Evolutionary conservation across 1,139 yeast genomes (phyloP).

Genomic region (Magnusiomyces paraingens): DNA sequence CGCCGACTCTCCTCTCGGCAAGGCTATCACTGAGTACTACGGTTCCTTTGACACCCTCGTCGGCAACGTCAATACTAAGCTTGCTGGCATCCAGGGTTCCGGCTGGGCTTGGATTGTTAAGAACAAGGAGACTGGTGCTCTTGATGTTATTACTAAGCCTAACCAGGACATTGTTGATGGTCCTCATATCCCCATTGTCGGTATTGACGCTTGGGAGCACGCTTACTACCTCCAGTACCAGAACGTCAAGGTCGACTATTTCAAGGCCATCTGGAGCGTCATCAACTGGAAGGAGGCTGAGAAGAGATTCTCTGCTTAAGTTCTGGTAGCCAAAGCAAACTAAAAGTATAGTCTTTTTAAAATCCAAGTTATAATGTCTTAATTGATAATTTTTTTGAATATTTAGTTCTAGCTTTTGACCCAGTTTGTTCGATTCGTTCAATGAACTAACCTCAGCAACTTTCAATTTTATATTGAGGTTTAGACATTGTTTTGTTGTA

Average conservation of each 20-base stretch:
- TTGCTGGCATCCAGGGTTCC: conserved; percentile 94
- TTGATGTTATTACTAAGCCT: conserved; percentile 79
- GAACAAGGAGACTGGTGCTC: conserved; percentile 72
- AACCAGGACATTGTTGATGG: conserved; percentile 90
- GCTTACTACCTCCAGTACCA: conserved; percentile 95
- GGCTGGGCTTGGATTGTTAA: conserved; percentile 97
- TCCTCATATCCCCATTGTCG: conserved; percentile 70
- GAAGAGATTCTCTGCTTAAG: conserved; percentile 44
- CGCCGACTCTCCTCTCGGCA: conserved; percentile 49
- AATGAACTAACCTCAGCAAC: no score
- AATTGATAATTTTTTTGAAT: conserved; percentile 1
- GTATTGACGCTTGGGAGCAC: conserved; percentile 98
- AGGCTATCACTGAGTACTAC: conserved; percentile 59
- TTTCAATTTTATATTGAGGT: no score
- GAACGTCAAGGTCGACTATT: conserved; percentile 90
- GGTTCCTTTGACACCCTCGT: conserved; percentile 76
- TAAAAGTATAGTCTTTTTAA: neutral
- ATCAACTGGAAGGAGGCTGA: conserved; percentile 96
- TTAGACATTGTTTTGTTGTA: no score
- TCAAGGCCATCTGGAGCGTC: conserved; percentile 95
- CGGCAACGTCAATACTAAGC: conserved; percentile 59
- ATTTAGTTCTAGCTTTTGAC: no score
- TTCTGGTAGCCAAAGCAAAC: neutral
- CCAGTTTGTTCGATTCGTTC: no score
- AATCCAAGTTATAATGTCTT: neutral